Evolutionary conservation across 371 early-diverging fungal genomes (phyloP).

Genomic region (Apophysomyces elegans): DNA sequence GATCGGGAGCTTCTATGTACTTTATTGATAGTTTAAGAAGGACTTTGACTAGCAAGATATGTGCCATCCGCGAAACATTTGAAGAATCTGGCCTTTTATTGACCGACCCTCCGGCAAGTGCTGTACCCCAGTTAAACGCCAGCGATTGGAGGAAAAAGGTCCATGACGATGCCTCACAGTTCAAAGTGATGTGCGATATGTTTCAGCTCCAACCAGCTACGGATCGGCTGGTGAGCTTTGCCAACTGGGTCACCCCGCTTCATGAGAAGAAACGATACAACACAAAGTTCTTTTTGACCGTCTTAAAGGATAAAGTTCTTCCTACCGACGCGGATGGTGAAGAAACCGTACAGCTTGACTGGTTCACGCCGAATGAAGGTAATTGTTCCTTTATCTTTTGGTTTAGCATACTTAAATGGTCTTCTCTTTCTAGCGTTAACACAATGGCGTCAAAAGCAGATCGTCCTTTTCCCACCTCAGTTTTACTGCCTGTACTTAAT

Average conservation of each 20-base stretch:
- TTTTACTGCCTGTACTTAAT: constrained; percentile 61
- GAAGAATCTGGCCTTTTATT: constrained; percentile 81
- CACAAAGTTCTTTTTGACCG: constrained; percentile 75
- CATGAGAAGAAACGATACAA: constrained; percentile 71
- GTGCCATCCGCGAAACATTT: constrained; percentile 83
- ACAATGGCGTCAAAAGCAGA: constrained; percentile 24
- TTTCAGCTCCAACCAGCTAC: constrained; percentile 52
- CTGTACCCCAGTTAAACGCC: constrained; percentile 27
- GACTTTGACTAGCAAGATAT: constrained; percentile 48
- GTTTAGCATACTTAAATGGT: background rate
- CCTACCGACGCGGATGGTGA: constrained; percentile 58
- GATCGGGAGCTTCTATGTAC: too few relatives aligned
- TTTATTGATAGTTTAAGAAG: too few relatives aligned
- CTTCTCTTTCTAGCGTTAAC: constrained; percentile 23
- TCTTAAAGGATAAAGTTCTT: constrained; percentile 28
- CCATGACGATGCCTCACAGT: constrained; percentile 56
- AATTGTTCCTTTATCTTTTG: constrained; percentile 35
- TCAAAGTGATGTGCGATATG: constrained; percentile 56
- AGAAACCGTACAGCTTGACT: constrained; percentile 67
- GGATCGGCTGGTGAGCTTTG: constrained; percentile 56
- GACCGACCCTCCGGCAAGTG: constrained; percentile 44
- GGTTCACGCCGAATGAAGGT: constrained; percentile 73
- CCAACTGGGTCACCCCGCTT: constrained; percentile 83
- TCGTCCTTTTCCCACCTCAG: constrained; percentile 68
- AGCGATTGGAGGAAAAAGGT: constrained; percentile 57